Evolutionary conservation across 352 stramenopile genomes (phyloP).

Genomic region (Phytophthora boehmeriae): DNA sequence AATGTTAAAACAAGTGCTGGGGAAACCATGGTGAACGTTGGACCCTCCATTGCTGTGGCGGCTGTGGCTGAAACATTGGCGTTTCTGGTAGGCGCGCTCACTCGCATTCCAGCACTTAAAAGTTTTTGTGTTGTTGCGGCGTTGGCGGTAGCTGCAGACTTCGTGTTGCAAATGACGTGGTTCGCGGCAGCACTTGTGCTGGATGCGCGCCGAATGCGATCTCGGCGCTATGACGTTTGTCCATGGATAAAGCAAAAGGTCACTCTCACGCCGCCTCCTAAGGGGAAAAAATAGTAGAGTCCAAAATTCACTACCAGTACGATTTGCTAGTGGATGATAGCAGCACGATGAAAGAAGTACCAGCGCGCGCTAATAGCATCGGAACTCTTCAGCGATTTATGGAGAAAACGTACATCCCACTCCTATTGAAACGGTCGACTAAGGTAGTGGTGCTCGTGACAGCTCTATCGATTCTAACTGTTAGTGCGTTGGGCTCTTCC

Average conservation of each 20-base stretch:
- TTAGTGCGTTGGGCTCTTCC: constrained; percentile 62
- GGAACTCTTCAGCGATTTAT: constrained; percentile 69
- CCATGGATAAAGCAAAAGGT: constrained; percentile 67
- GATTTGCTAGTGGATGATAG: constrained; percentile 32
- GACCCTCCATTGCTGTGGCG: constrained; percentile 87
- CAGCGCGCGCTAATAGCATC: constrained; percentile 5
- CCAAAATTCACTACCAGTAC: constrained; percentile 32
- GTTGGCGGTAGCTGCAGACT: constrained; percentile 79
- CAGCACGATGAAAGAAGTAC: not conserved
- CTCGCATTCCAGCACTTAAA: constrained; percentile 85
- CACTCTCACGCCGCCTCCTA: constrained; percentile 21
- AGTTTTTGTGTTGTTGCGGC: constrained; percentile 90
- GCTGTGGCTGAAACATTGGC: constrained; percentile 82
- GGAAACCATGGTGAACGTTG: constrained; percentile 83
- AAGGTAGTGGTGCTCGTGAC: constrained; percentile 65
- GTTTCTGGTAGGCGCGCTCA: constrained; percentile 83
- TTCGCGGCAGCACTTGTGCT: constrained; percentile 85
- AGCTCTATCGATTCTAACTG: constrained; percentile 30
- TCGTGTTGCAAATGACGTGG: constrained; percentile 88
- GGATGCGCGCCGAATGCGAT: constrained; percentile 69
- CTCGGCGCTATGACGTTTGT: constrained; percentile 73
- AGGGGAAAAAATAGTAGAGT: constrained; percentile 23
- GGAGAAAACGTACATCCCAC: constrained; percentile 67
- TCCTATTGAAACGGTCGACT: constrained; percentile 60
- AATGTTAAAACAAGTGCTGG: constrained; percentile 67